Evolutionary conservation across 2,329 filamentous ascomycete genomes (phyloP).

Genomic region (Onygenales sp.): DNA sequence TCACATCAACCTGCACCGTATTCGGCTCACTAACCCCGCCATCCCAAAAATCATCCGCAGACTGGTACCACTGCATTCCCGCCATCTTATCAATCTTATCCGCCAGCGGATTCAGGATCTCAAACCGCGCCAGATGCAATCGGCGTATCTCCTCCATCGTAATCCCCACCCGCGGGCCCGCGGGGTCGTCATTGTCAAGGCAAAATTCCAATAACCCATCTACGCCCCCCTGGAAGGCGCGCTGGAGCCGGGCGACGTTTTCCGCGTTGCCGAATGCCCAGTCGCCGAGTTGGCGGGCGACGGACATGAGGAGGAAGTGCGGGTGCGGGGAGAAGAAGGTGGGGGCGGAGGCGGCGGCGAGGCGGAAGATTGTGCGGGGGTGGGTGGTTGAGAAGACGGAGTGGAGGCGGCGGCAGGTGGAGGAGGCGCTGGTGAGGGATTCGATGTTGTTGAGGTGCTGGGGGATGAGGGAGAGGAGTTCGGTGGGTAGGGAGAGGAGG

Average conservation of each 20-base stretch:
- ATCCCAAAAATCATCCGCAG: conserved; percentile 18
- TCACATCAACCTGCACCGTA: conserved; percentile 17
- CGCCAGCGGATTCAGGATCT: conserved; percentile 22
- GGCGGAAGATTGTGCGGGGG: conserved; percentile 21
- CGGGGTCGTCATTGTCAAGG: conserved; percentile 10
- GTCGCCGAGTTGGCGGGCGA: conserved; percentile 20
- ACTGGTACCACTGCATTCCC: conserved; percentile 19
- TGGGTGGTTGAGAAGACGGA: conserved; percentile 11
- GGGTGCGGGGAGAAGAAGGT: conserved; percentile 30
- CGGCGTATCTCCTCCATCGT: conserved; percentile 23
- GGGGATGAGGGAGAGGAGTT: not conserved
- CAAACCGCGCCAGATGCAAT: conserved; percentile 19
- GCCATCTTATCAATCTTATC: conserved; percentile 25
- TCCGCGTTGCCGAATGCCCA: conserved; percentile 21
- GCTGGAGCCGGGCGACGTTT: conserved; percentile 16
- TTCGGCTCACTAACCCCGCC: conserved; percentile 22
- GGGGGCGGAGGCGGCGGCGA: conserved; percentile 22
- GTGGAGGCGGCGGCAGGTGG: conserved; percentile 21
- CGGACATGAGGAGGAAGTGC: conserved; percentile 25
- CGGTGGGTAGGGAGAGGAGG: not conserved
- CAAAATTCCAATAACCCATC: conserved; percentile 23
- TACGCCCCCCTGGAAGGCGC: conserved; percentile 19
- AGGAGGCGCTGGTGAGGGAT: conserved; percentile 20
- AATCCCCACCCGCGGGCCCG: conserved; percentile 13
- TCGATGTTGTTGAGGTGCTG: conserved; percentile 20